phyloP scores from a whole-genome alignment of 305 asterid genomes.

The Petunia hybrid region DNA sequence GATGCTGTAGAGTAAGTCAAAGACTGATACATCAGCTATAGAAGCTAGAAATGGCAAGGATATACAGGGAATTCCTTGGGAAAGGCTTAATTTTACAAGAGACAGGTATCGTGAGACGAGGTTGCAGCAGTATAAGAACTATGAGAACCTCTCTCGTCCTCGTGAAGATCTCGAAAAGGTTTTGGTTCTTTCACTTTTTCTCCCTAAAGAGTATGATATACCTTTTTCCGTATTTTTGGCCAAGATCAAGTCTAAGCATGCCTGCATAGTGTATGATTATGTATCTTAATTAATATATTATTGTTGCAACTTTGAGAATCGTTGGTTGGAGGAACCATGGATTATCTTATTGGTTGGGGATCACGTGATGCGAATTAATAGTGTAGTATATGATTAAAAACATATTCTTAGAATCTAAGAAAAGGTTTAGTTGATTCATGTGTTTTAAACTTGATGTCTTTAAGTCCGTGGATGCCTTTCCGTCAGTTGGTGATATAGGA shows the following conservation, averaged over 20 bases:
- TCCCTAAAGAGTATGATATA: not conserved
- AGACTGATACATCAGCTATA: slow-evolving; percentile 76
- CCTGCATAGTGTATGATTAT: no score
- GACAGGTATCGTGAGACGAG: slow-evolving; percentile 76
- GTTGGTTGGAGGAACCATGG: not conserved
- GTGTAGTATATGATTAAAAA: not conserved
- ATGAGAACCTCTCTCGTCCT: slow-evolving; percentile 63
- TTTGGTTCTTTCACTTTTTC: not conserved
- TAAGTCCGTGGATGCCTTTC: not conserved
- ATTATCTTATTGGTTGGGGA: not conserved
- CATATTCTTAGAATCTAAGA: not conserved
- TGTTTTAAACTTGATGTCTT: not conserved
- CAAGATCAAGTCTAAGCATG: no score
- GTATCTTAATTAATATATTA: no score
- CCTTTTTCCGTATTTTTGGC: no score
- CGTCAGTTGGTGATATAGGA: not conserved
- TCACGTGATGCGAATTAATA: not conserved
- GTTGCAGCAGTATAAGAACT: slow-evolving; percentile 82
- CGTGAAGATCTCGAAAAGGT: slow-evolving; percentile 75
- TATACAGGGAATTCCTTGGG: slow-evolving; percentile 98
- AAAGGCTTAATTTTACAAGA: slow-evolving; percentile 76
- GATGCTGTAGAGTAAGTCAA: slow-evolving; percentile 51
- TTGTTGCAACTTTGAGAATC: not conserved
- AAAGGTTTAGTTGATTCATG: not conserved
- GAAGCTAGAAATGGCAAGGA: slow-evolving; percentile 91